Conservation (phyloP, 2,329 filamentous ascomycete species). For the Dothideomycetes sp. region DNA sequence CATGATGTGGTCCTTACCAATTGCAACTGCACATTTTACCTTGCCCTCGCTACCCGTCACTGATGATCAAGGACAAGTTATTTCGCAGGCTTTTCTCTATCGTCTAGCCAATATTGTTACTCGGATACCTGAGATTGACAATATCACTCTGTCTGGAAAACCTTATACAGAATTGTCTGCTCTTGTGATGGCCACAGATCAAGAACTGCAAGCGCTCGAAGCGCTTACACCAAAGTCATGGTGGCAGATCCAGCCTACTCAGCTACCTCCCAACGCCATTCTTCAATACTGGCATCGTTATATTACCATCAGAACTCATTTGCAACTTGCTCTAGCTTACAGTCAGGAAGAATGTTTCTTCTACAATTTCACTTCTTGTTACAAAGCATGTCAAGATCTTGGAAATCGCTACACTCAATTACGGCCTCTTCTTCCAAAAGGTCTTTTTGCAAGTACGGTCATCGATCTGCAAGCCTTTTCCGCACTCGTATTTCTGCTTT, state of each 20-base stretch:
- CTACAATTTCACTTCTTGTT: slow-evolving; percentile 8
- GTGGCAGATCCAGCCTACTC: slow-evolving; percentile 8
- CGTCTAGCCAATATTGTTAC: slow-evolving; percentile 22
- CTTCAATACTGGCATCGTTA: slow-evolving; percentile 5
- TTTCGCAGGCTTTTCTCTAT: slow-evolving; percentile 20
- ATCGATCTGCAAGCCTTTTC: slow-evolving; percentile 5
- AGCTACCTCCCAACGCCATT: not conserved
- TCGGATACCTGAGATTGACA: slow-evolving; percentile 21
- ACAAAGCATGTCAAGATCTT: slow-evolving; percentile 4
- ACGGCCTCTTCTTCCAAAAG: not conserved
- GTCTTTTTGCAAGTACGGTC: slow-evolving; percentile 1
- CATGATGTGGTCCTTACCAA: slow-evolving; percentile 30
- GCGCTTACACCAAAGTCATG: slow-evolving; percentile 19
- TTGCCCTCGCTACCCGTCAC: slow-evolving; percentile 17
- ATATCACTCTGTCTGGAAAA: slow-evolving; percentile 16
- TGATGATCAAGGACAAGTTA: slow-evolving; percentile 18
- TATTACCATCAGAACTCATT: slow-evolving; percentile 1
- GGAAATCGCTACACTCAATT: not conserved
- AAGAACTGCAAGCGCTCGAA: slow-evolving; percentile 20
- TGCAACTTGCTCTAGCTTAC: slow-evolving; percentile 2
- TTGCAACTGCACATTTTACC: slow-evolving; percentile 22
- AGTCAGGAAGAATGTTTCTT: slow-evolving; percentile 1
- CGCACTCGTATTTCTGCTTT: not conserved
- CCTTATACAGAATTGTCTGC: slow-evolving; percentile 18
- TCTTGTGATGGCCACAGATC: slow-evolving; percentile 21